Conservation (phyloP, 768 basidiomycete species). For the Russula lepida region DNA sequence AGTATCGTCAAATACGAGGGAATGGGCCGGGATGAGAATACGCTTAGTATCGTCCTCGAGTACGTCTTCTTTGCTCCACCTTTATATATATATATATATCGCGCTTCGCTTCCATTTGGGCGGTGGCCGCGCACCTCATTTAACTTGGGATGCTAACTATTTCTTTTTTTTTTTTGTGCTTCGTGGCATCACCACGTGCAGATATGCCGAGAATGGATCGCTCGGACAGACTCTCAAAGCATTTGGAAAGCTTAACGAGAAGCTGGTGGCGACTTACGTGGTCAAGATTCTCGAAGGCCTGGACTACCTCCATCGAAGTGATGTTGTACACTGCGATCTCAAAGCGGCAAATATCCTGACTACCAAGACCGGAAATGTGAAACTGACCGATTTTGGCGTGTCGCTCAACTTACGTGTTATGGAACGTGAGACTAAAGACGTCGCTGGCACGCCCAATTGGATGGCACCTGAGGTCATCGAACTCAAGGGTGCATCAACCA, state of each 20-base stretch:
- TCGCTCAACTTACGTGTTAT: conserved; percentile 91
- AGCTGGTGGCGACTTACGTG: conserved; percentile 85
- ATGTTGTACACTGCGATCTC: conserved; percentile 95
- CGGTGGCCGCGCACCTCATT: background rate
- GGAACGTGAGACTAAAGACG: conserved; percentile 75
- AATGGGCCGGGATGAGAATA: conserved; percentile 83
- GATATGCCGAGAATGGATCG: conserved; percentile 95
- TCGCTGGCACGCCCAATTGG: conserved; percentile 96
- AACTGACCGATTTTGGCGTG: conserved; percentile 95
- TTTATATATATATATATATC: too few species aligned
- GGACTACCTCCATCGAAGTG: conserved; percentile 80
- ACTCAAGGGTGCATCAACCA: conserved; percentile 86
- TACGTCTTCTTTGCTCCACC: conserved; percentile 37
- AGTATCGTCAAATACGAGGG: conserved; percentile 98
- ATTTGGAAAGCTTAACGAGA: conserved; percentile 90
- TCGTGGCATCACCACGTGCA: conserved; percentile 29
- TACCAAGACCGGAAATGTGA: conserved; percentile 95
- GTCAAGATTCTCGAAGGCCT: conserved; percentile 95
- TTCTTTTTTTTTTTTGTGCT: background rate
- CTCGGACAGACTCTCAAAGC: conserved; percentile 87
- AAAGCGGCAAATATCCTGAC: conserved; percentile 99
- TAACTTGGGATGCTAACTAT: background rate
- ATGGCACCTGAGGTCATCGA: conserved; percentile 99
- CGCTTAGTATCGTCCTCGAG: conserved; percentile 91
- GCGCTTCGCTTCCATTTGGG: conserved; percentile 1